Base-by-base conservation (phyloP, 352 stramenopile species). In the Globisporangium okanoganense region DNA sequence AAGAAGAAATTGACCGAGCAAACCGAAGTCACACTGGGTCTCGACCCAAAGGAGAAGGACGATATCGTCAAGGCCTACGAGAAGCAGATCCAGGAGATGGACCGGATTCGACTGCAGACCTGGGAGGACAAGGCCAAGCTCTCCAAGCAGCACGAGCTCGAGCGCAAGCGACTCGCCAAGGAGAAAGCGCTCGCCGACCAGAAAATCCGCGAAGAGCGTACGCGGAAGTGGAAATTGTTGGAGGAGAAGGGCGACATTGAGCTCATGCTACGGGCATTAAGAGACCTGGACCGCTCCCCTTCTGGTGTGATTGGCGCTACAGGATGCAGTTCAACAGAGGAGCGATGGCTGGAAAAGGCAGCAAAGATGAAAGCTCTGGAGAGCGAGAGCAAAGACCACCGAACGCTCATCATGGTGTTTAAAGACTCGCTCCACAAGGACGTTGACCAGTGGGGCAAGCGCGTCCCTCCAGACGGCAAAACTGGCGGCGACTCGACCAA, bases 21-120 rank as follows among this genome's bases (percentile, higher is more conserved):
- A 59, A 92, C 78, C 20, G 68, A 79, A 25, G 65, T 76, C 18
- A 71, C 73, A 16, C 67, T 90, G 9, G 82, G 85, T 5, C 60
- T 95, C 4, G 85, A 93, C 55, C 84, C 84, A 4, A 88, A 90
- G 45, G 85, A 95, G 53, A 95, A 95, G 59, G 83, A 93, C 20
- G 82, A 95, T n/a, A 92, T 95, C 35, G 80, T 95, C 4, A 88
- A 80, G 44, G 86, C 85, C 56, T 93, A 94, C 50, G 82, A 92
- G 44, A 89, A 93, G 51, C 87, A 96, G 56, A 95, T 96, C 49
- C 82, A 95, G 61, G 89, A 97, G 56, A 95, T 96, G 75, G 86
- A 96, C 51, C 73, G 79, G 1, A 73, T 96, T 10, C 78, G 83
- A 13, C 49, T 93, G 35, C 85, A 96, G 63, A 96, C 87, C 3